These are phyloP conservation scores for Malus orientalis DNA, from an alignment of 306 rosid species.

Conservation along the genomic window DNA sequence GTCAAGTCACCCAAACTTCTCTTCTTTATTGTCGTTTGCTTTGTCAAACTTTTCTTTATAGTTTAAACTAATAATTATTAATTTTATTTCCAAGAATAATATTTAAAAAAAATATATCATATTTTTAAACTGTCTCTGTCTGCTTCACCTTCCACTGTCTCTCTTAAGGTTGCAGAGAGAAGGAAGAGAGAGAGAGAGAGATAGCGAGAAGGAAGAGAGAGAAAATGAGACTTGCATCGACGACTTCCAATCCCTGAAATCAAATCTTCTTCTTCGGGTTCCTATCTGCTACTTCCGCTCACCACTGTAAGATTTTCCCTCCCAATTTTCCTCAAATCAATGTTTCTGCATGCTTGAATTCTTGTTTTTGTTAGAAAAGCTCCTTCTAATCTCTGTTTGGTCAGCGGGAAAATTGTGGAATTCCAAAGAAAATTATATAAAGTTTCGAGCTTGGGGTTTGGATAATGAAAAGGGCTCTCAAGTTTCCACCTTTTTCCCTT, in stretches of 20 bases:
- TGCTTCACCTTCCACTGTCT: constrained; percentile 43
- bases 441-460: constrained; percentile 15
- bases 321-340: neutral
- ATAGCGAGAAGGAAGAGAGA: neutral
- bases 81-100: neutral
- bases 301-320: constrained; percentile 26
- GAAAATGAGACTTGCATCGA: constrained; percentile 30
- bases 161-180: constrained; percentile 45
- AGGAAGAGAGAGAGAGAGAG: constrained; percentile 19
- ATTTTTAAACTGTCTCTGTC: constrained; percentile 4
- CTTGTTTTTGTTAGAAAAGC: neutral
- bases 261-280: constrained; percentile 17
- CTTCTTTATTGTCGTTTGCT: neutral
- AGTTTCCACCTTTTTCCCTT: neutral
- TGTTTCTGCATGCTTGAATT: neutral
- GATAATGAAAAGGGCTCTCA: neutral
- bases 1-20: constrained; percentile 11
- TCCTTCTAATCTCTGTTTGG: constrained; percentile 2
- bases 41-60: neutral
- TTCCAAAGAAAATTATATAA: neutral
- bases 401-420: neutral
- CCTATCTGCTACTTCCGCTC: neutral
- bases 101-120: neutral
- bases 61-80: neutral
- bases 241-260: constrained; percentile 30